Evolutionary conservation across 495 filamentous ascomycete species (phyloP).

Genomic region (Corynascus novoguineensis): DNA sequence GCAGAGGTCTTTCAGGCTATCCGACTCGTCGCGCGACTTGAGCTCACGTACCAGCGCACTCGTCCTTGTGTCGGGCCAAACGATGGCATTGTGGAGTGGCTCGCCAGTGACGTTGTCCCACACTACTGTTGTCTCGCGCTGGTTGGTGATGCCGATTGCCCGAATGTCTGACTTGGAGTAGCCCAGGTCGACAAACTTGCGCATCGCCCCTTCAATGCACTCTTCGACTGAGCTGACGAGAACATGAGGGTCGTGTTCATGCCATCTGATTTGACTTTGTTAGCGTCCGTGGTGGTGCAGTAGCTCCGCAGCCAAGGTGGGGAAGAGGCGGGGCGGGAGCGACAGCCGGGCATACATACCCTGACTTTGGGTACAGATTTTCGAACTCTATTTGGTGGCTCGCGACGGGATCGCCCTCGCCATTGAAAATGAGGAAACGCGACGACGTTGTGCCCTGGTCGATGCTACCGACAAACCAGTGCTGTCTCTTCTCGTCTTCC

Average conservation of each 20-base stretch:
- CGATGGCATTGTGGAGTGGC: conserved; percentile 81
- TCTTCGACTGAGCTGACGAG: conserved; percentile 71
- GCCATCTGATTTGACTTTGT: conserved; percentile 58
- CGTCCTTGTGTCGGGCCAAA: conserved; percentile 91
- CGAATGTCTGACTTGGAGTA: conserved; percentile 68
- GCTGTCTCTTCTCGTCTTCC: conserved; percentile 24
- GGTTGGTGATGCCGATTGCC: conserved; percentile 87
- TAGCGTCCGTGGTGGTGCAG: conserved; percentile 1
- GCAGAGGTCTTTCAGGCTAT: conserved; percentile 67
- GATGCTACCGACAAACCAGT: conserved; percentile 57
- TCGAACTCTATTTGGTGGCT: conserved; percentile 89
- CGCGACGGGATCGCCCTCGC: conserved; percentile 69
- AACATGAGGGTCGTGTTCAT: conserved; percentile 86
- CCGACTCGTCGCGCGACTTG: conserved; percentile 59
- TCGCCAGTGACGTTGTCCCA: conserved; percentile 89
- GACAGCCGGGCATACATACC: conserved; percentile 54
- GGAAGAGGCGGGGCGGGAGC: conserved; percentile 9
- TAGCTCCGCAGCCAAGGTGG: conserved; percentile 6
- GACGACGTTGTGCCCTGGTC: conserved; percentile 94
- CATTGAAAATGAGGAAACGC: conserved; percentile 87
- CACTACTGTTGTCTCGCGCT: conserved; percentile 86
- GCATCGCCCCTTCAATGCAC: conserved; percentile 79
- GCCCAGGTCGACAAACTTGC: conserved; percentile 64
- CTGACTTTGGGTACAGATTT: conserved; percentile 81
- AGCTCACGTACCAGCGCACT: conserved; percentile 73